Conservation (phyloP, 2,329 filamentous ascomycete species). For the Parasarocladium wereldwijsianum region DNA sequence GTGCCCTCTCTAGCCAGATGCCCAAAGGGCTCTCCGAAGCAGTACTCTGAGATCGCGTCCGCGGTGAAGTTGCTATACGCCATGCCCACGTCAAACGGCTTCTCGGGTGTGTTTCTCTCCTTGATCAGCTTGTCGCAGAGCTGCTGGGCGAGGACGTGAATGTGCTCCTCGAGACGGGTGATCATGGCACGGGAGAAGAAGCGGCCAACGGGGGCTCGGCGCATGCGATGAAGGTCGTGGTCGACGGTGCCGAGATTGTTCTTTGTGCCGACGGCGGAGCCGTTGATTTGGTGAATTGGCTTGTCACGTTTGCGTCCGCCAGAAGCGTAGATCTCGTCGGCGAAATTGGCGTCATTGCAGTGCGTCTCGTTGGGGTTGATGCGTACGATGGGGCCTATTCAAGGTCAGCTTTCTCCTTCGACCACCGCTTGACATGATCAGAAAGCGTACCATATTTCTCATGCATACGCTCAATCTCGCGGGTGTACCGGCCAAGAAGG, state of each 20-base stretch:
- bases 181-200: conserved; percentile 18
- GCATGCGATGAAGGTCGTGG: conserved; percentile 15
- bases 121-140: conserved; percentile 14
- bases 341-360: conserved; percentile 15
- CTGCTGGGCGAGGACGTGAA: conserved; percentile 12
- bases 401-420: conserved; percentile 13
- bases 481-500: conserved; percentile 9
- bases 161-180: conserved; percentile 13
- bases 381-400: background rate
- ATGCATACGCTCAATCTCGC: conserved; percentile 25
- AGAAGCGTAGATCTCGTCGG: conserved; percentile 17
- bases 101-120: conserved; percentile 1
- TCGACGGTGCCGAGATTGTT: conserved; percentile 11
- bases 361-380: conserved; percentile 18
- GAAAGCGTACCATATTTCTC: conserved; percentile 18
- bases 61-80: conserved; percentile 24
- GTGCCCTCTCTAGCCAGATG: conserved; percentile 14
- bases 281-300: conserved; percentile 6
- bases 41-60: conserved; percentile 21
- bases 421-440: conserved; percentile 14
- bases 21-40: conserved; percentile 22
- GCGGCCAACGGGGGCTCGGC: conserved; percentile 12
- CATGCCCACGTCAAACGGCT: conserved; percentile 5
- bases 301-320: conserved; percentile 5
- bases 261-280: conserved; percentile 6